These are phyloP conservation scores for Kwoniella dendrophila DNA, from an alignment of 768 basidiomycete species.

Conservation along the genomic window DNA sequence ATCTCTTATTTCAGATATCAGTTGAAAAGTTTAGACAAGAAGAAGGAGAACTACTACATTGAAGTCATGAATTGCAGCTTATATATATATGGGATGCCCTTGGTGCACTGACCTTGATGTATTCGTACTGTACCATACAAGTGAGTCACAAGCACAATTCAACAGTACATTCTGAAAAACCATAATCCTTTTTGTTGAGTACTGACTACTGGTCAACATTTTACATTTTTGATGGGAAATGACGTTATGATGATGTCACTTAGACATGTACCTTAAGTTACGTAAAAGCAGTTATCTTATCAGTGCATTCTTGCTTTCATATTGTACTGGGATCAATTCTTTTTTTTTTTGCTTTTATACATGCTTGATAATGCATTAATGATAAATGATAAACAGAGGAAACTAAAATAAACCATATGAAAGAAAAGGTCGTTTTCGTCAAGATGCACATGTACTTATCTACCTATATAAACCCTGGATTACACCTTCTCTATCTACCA, in stretches of 20 bases:
- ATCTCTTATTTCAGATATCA: too few species aligned
- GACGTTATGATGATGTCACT: constrained; percentile 1
- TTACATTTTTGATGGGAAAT: constrained; percentile 8
- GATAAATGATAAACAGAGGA: too few species aligned
- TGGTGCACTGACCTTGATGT: too few species aligned
- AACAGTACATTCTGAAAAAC: not conserved
- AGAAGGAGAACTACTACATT: too few species aligned
- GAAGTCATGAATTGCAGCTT: too few species aligned
- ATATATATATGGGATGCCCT: too few species aligned
- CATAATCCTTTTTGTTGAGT: too few species aligned
- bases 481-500: constrained; percentile 31
- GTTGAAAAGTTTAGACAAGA: too few species aligned
- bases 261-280: too few species aligned
- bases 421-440: too few species aligned
- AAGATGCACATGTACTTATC: not conserved
- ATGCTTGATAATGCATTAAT: not conserved
- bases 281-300: not conserved
- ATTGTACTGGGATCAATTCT: too few species aligned
- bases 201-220: not conserved
- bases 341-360: not conserved
- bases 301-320: not conserved
- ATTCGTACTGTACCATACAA: not conserved
- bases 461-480: not conserved
- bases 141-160: constrained; percentile 3
- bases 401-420: too few species aligned